Evolutionary conservation across 1,139 yeast species (phyloP), one percentile per base, ranked within the genome.

Genomic region (Sugiyamaella grinbergsii): DNA sequence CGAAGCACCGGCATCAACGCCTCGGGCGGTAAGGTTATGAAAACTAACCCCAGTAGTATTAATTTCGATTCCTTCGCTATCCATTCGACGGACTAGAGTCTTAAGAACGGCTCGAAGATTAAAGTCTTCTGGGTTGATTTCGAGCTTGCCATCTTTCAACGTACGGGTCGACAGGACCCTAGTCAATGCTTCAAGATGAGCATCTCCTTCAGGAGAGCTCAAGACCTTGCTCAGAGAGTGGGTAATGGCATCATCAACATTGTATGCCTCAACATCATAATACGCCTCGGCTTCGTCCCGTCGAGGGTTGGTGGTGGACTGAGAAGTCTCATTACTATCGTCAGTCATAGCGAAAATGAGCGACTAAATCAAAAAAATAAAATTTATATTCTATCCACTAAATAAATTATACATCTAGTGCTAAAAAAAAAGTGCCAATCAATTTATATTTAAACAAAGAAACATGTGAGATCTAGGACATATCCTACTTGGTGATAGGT

Each of bases 1-100:
- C 19, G 80, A 76, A 39, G 81, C 78, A 31, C 79, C 73, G 24
- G 77, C 76, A 62, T 78, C 81, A 43, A 76, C 63, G 63, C 82
- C 82, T 52, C 67, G 66, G 48, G 78, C 75, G n/a, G 79, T 75
- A 32, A 78, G 59, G 51, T 69, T 66, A 49, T 68, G 67, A 62
- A 78, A 76, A 8, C 76, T 72, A 42, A 78, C 73, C 62, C 82
- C 82, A 8, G 80, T 72, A 48, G 71, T 71, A 52, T 76, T 74
- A n/a, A 73, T 70, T 53, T 71, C 74, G 42, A 74, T 70, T 53
- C 80, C 80, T 57, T 75, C 75, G 44, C 71, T 73, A 32, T 63
- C 60, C 37, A 64, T 60, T 51, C 63, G 64, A 42, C 63, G 63
- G 33, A 58, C 57, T 45, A 60, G 40, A 16, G 61, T 53, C 49